Conservation (phyloP, 2,329 filamentous ascomycete species). For the Trichophyton schoenleinii region DNA sequence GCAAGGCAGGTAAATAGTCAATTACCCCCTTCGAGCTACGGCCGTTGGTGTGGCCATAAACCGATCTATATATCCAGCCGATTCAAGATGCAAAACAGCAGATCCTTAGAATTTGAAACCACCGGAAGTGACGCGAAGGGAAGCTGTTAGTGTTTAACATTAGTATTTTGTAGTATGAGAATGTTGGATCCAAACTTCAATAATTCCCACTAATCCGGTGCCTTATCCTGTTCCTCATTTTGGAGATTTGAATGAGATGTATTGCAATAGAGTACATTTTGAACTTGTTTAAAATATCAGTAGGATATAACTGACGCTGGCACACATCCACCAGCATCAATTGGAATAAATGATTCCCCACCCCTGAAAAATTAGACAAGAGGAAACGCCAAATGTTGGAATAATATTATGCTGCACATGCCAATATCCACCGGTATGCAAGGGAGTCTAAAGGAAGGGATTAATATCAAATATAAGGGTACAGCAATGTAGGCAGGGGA, state of each 20-base stretch:
- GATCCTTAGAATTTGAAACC: slow-evolving; percentile 11
- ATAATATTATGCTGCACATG: neutral
- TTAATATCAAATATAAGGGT: neutral
- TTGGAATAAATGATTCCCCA: neutral
- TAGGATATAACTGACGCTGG: neutral
- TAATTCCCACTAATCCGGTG: no score
- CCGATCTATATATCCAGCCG: slow-evolving; percentile 12
- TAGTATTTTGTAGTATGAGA: neutral
- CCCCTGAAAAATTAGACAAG: neutral
- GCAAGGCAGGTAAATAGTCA: slow-evolving; percentile 18
- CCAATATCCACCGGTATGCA: neutral
- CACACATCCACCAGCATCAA: neutral
- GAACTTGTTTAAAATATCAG: neutral
- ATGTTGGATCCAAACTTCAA: no score
- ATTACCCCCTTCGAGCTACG: neutral
- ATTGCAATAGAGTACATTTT: no score
- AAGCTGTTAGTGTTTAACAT: neutral
- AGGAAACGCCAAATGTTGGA: neutral
- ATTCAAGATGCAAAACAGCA: slow-evolving; percentile 13
- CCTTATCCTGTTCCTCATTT: no score
- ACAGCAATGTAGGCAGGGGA: neutral
- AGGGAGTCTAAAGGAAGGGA: neutral
- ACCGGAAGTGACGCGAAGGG: neutral
- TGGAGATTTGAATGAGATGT: neutral
- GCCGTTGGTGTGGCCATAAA: neutral